Base-by-base conservation (phyloP, 768 basidiomycete species). In the Leccinum longicurvipes region DNA sequence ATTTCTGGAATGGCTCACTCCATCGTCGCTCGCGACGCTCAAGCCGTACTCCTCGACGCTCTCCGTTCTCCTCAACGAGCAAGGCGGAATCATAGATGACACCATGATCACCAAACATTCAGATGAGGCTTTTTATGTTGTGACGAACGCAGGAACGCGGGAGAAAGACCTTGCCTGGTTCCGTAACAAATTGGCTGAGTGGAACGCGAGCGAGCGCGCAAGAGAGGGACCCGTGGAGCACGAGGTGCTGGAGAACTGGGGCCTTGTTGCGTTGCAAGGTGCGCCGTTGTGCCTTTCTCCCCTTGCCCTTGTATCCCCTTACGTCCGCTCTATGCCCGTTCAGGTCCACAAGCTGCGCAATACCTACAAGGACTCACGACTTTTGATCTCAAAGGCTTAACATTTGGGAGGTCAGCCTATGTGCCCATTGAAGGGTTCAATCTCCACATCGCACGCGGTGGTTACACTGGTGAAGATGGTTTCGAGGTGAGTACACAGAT, bases 381-480 rank as follows among this genome's bases (percentile, higher is more conserved):
- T 10, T 87, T 81, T 62, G 89, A 94, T 70, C 78, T 98, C 11
- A 72, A 75, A 21, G 73, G 78, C 39, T 74, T 98, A 49, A 88
- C 86, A 25, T 98, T 99, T 65, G 93, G 94, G 36, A 86, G 83
- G 58, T 87, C 90, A 19, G 87, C 89, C 0, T 93, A 84, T 67
- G 80, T 92, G 9, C 83, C 88, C 1, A 79, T 97, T 41, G 86
- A 87, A 56, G 69, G 71, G 19, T 66, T 74, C 55, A 65, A 71
- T 4, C 80, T 91, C 32, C 93, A 98, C 67, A 83, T 98, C 28
- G 90, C 93, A 8, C 85, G 97, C 15, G 92, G 93, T 27, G 97
- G 97, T 5, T 99, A 99, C 73, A 98, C 97, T 0, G 97, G 97
- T 11, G 97, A 99, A 74, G 97, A 99, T 71, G 97, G 97, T 0